Conservation (phyloP, 148 eudicot species). For the Vaccinium vitisidaea region DNA sequence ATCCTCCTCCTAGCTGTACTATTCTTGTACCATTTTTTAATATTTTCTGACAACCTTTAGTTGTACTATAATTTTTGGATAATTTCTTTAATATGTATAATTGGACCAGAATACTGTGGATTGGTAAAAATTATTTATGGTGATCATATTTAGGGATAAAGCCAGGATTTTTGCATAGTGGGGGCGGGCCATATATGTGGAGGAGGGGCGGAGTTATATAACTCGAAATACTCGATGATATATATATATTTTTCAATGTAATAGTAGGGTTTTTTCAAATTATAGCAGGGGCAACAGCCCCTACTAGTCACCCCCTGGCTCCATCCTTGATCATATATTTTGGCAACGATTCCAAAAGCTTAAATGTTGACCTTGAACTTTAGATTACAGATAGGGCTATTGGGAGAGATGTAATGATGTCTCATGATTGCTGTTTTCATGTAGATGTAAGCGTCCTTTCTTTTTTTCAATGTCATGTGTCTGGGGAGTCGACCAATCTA, state of each 20-base stretch:
- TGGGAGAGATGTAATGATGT: not conserved
- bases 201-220: too few species aligned
- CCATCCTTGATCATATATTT: not conserved
- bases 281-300: too few species aligned
- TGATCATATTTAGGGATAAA: not conserved
- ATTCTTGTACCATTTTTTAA: not conserved
- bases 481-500: not conserved
- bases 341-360: not conserved
- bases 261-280: too few species aligned
- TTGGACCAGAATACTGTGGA: not conserved
- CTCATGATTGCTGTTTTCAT: not conserved
- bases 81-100: not conserved
- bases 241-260: too few species aligned
- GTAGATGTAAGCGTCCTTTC: not conserved
- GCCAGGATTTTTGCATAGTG: too few species aligned
- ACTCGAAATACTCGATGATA: too few species aligned
- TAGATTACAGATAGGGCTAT: not conserved
- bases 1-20: not conserved
- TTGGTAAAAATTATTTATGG: not conserved
- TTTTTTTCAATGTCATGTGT: not conserved
- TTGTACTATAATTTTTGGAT: not conserved
- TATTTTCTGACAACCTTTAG: not conserved
- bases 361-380: not conserved
- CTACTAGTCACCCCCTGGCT: too few species aligned
- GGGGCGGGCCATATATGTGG: too few species aligned